phyloP scores from a whole-genome alignment of 331 rosid genomes.

The Quercus phellos region DNA sequence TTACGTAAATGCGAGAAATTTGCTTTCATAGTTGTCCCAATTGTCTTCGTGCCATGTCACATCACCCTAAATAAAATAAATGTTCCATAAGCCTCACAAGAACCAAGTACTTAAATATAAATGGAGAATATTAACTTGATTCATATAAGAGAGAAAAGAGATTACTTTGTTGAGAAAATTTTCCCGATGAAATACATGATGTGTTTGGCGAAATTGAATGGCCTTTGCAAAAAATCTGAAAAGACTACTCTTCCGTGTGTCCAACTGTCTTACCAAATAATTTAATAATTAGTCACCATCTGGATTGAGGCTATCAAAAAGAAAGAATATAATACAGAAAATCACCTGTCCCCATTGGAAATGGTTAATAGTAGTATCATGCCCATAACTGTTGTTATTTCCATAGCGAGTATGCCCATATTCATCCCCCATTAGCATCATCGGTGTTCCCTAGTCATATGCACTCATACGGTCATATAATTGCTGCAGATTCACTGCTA shows the following conservation, averaged over 20 bases:
- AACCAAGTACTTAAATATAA: background rate
- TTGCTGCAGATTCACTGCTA: conserved; percentile 9
- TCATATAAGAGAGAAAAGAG: conserved; percentile 12
- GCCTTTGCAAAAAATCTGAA: conserved; percentile 77
- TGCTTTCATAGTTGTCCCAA: conserved; percentile 77
- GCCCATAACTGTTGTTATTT: conserved; percentile 95
- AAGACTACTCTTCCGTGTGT: conserved; percentile 53
- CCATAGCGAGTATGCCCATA: conserved; percentile 89
- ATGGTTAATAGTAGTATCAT: conserved; percentile 69
- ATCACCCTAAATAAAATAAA: conserved; percentile 49
- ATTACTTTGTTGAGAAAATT: conserved; percentile 64
- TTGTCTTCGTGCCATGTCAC: conserved; percentile 96
- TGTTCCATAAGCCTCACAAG: conserved; percentile 21
- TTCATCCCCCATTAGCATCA: conserved; percentile 99
- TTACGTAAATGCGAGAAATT: conserved; percentile 94
- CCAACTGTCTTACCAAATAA: conserved; percentile 49
- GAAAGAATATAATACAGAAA: background rate
- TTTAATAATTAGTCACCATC: conserved; percentile 9
- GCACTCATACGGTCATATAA: conserved; percentile 23
- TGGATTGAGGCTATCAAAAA: conserved; percentile 22
- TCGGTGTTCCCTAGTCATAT: conserved; percentile 76
- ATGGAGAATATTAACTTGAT: conserved; percentile 4
- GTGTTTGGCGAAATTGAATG: conserved; percentile 65
- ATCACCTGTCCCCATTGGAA: conserved; percentile 79
- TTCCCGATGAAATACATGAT: conserved; percentile 54